Evolutionary conservation across 2,329 filamentous ascomycete species (phyloP).

Genomic region (Cyanodermella asteris): DNA sequence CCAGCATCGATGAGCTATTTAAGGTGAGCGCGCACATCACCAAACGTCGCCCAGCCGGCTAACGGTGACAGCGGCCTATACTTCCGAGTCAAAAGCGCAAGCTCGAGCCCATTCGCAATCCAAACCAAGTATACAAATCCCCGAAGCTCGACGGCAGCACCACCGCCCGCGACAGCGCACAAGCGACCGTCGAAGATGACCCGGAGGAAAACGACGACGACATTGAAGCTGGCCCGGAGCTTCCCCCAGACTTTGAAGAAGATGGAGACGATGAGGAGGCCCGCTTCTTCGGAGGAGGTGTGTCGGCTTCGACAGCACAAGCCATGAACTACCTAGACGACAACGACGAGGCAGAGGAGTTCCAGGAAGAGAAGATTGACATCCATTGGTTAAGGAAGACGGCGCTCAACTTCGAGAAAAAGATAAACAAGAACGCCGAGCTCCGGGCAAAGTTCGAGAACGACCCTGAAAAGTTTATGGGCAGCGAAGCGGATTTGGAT

Average conservation of each 20-base stretch:
- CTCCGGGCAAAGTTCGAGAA: constrained; percentile 65
- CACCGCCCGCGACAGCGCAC: constrained; percentile 26
- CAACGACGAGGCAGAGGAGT: constrained; percentile 30
- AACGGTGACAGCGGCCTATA: constrained; percentile 21
- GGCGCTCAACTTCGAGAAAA: constrained; percentile 68
- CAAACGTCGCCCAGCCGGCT: neutral
- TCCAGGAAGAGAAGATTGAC: constrained; percentile 50
- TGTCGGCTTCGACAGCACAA: constrained; percentile 57
- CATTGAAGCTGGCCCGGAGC: constrained; percentile 29
- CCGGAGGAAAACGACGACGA: constrained; percentile 21
- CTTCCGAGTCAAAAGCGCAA: constrained; percentile 33
- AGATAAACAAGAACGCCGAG: constrained; percentile 76
- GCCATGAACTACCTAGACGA: constrained; percentile 75
- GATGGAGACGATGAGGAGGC: constrained; percentile 70
- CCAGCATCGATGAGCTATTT: constrained; percentile 41
- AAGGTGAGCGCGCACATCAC: constrained; percentile 16
- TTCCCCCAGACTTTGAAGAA: constrained; percentile 33
- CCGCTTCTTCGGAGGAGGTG: constrained; percentile 83
- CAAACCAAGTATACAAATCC: constrained; percentile 37
- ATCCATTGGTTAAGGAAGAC: constrained; percentile 61
- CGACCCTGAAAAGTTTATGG: constrained; percentile 63
- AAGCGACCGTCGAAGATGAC: constrained; percentile 27
- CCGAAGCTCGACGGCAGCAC: constrained; percentile 29
- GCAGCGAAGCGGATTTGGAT: constrained; percentile 73
- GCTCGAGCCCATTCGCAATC: constrained; percentile 30